Conservation (phyloP, 2,329 filamentous ascomycete genomes). For the Tolypocladium capitatum region DNA sequence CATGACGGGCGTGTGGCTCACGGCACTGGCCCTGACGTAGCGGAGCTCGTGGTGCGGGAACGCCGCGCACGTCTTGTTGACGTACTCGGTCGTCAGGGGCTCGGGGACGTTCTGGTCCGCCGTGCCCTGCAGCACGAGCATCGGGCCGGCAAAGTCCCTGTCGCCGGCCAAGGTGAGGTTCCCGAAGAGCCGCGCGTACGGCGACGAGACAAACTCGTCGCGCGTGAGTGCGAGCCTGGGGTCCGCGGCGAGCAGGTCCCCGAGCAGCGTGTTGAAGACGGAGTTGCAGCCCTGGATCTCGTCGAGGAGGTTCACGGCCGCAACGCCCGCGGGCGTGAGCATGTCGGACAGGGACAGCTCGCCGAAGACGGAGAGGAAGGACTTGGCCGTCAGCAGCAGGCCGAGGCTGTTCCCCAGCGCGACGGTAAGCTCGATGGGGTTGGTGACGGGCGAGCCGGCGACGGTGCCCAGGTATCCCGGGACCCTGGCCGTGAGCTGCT, state of each 20-base stretch:
- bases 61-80: slow-evolving; percentile 9
- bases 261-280: slow-evolving; percentile 1
- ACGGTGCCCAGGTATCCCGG: slow-evolving; percentile 24
- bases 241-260: not conserved
- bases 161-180: slow-evolving; percentile 15
- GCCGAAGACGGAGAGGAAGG: slow-evolving; percentile 5
- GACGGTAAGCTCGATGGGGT: slow-evolving; percentile 7
- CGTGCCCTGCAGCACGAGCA: slow-evolving; percentile 23
- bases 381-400: slow-evolving; percentile 4
- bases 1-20: slow-evolving; percentile 7
- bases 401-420: slow-evolving; percentile 1
- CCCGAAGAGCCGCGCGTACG: slow-evolving; percentile 9
- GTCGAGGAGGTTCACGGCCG: slow-evolving; percentile 4
- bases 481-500: slow-evolving; percentile 15
- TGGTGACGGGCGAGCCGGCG: slow-evolving; percentile 15
- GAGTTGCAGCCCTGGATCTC: slow-evolving; percentile 7
- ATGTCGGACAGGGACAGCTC: slow-evolving; percentile 6
- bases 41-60: slow-evolving; percentile 5
- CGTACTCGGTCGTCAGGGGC: slow-evolving; percentile 4
- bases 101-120: slow-evolving; percentile 9
- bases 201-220: slow-evolving; percentile 8
- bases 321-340: slow-evolving; percentile 3
- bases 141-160: slow-evolving; percentile 18
- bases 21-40: slow-evolving; percentile 8
- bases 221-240: not conserved